Evolutionary conservation across 495 filamentous ascomycete genomes (phyloP).

Genomic region (Penicillium maclennaniae): DNA sequence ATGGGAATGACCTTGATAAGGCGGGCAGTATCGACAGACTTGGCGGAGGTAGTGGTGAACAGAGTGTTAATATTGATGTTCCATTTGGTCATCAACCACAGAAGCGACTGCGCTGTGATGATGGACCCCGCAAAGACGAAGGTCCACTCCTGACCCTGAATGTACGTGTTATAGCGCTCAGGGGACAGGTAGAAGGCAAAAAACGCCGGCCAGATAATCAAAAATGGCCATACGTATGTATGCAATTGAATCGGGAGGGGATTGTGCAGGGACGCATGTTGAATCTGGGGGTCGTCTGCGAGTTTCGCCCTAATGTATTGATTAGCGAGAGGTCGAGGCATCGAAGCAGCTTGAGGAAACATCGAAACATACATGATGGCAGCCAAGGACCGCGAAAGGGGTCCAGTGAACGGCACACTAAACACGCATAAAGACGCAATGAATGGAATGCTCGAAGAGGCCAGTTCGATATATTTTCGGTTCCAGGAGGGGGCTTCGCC

Average conservation of each 20-base stretch:
- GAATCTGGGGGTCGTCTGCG: constrained; percentile 87
- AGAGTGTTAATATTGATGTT: constrained; percentile 78
- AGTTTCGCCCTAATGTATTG: constrained; percentile 59
- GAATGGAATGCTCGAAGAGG: constrained; percentile 32
- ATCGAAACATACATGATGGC: constrained; percentile 35
- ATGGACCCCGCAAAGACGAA: constrained; percentile 89
- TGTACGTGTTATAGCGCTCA: constrained; percentile 83
- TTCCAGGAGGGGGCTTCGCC: constrained; percentile 38
- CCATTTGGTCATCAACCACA: constrained; percentile 97
- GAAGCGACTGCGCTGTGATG: constrained; percentile 78
- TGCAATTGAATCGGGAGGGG: constrained; percentile 79
- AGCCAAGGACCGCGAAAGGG: constrained; percentile 35
- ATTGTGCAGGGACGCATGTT: constrained; percentile 79
- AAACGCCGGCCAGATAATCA: constrained; percentile 86
- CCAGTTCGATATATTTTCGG: constrained; percentile 39
- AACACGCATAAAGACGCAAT: constrained; percentile 28
- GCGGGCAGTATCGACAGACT: constrained; percentile 69
- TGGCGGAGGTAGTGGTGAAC: constrained; percentile 74
- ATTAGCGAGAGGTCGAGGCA: constrained; percentile 14
- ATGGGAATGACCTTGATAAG: constrained; percentile 92
- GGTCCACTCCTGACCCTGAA: constrained; percentile 89
- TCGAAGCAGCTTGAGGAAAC: constrained; percentile 1
- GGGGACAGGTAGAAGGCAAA: constrained; percentile 77
- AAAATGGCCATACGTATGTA: constrained; percentile 88
- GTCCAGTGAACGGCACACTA: constrained; percentile 26